These are phyloP conservation scores for Glutinoglossum americanum DNA, from an alignment of 495 filamentous ascomycete genomes.

Conservation along the genomic window DNA sequence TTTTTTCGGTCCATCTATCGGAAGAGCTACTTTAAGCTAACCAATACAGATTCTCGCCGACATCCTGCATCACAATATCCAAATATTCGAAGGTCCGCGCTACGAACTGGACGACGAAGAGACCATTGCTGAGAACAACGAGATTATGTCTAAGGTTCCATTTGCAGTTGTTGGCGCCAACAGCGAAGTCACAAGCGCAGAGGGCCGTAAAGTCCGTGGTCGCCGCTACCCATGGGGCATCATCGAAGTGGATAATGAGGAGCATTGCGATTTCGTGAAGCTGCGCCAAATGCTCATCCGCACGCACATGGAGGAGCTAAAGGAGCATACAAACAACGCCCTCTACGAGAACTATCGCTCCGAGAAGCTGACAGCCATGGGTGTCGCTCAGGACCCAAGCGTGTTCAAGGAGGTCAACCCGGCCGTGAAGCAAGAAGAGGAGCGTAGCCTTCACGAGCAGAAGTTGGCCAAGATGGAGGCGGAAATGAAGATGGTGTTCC, in stretches of 20 bases:
- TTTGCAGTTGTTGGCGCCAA: constrained; percentile 97
- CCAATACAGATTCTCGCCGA: constrained; percentile 69
- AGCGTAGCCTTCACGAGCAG: constrained; percentile 92
- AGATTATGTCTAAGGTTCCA: constrained; percentile 99
- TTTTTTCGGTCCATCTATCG: constrained; percentile 5
- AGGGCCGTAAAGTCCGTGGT: constrained; percentile 89
- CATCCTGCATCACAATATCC: constrained; percentile 86
- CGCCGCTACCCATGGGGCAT: constrained; percentile 96
- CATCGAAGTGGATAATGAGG: constrained; percentile 98
- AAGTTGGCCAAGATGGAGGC: constrained; percentile 99
- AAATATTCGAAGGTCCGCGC: constrained; percentile 95
- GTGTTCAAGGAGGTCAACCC: constrained; percentile 99
- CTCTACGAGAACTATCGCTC: constrained; percentile 99
- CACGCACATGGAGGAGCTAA: constrained; percentile 99
- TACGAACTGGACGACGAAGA: constrained; percentile 98
- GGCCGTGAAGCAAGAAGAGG: constrained; percentile 98
- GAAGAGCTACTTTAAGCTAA: not conserved
- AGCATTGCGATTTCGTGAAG: constrained; percentile 99
- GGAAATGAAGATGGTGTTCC: constrained; percentile 99
- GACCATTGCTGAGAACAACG: constrained; percentile 97
- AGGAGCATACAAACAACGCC: constrained; percentile 98
- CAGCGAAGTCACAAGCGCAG: constrained; percentile 67
- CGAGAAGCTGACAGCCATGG: constrained; percentile 95
- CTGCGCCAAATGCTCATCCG: constrained; percentile 98
- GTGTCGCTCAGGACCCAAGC: constrained; percentile 90